Base-by-base conservation (phyloP, 129 eudicot species). In the Tanacetum coccineum region DNA sequence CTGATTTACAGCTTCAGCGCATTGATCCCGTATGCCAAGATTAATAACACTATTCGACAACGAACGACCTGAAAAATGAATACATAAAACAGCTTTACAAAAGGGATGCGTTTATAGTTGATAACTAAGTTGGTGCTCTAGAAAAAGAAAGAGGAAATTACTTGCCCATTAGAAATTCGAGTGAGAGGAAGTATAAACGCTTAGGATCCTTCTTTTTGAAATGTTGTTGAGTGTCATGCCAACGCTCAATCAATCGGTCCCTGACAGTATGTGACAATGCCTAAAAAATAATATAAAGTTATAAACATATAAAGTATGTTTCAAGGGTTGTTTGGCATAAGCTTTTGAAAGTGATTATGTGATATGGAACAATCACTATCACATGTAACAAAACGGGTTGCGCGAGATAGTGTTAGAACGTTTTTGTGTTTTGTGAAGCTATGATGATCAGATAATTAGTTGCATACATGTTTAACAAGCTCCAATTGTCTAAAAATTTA, bases 101-200 rank as follows among this genome's bases (percentile, higher is more conserved):
- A 21, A 52, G 28, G 7, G 3, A 40, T 50, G 17, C 14, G 15
- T 54, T 56, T 6, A 75, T 13, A 36, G 53, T n/a, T 44, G 32
- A 68, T 58, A 13, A 20, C 15, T 15, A 53, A 64, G 66, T 13
- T 36, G 22, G 26, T 15, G 67, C 9, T 12, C 21, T 48, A 49
- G 1, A 9, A 48, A 20, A 28, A 13, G 11, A 65, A 25, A 39
- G 39, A 65, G 25, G 60, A 26, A 78, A 62, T 55, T 44, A 64
- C 74, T 57, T 78, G 81, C 89, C 89, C 89, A 81, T 84, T 66
- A 84, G 80, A 75, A 84, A 84, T 59, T 84, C 89, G 15, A 84
- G 86, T 2, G 89, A 84, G 10, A 84, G 81, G 70, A 81, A 84
- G 76, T 84, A 78, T 46, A 83, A 77, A 9, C 88, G 81, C 72